Base-by-base conservation (phyloP, 176 grass and related monocot species). In the Poa pratensis region DNA sequence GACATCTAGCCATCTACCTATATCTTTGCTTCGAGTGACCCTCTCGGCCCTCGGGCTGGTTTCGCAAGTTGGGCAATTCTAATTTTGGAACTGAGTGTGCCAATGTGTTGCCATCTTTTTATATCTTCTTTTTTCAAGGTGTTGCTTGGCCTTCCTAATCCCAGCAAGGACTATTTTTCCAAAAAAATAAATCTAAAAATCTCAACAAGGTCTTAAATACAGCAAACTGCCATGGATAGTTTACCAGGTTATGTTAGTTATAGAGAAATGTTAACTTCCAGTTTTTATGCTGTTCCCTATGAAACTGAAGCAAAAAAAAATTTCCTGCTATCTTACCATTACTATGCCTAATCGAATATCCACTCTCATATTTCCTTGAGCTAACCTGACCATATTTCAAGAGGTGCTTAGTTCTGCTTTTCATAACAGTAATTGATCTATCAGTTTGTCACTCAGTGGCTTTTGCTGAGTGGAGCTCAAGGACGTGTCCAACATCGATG, bases 171-270 rank as follows among this genome's bases (percentile, higher is more conserved):
- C 5, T 28, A 1, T 64, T 64, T 64, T 64, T 26, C 28, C 0
- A 16, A 64, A 64, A n/a, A n/a, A n/a, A n/a, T n/a, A n/a, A n/a
- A n/a, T n/a, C n/a, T n/a, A n/a, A 64, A 32, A 32, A 45, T 73
- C 11, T 37, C 0, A 73, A 15, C 9, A 43, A 73, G 10, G 16
- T 30, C 1, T 30, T 49, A 20, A 79, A 45, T 49, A 66, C 2
- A 66, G 6, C 60, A 80, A 80, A 65, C 60, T 50, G 42, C 43
- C 3, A 66, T 65, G 60, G 60, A 55, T 32, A 67, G 11, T 67
- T 15, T 51, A 20, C 18, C 19, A 5, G n/a, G 61, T 80, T 51
- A 80, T n/a, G 17, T 51, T 20, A 50, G 19, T 67, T 67, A 2
- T 52, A 51, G 43, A 51, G 18, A 48, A 16, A 50, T 60, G 18